Conservation (phyloP, 768 basidiomycete genomes). For the Boletus patriciae region DNA sequence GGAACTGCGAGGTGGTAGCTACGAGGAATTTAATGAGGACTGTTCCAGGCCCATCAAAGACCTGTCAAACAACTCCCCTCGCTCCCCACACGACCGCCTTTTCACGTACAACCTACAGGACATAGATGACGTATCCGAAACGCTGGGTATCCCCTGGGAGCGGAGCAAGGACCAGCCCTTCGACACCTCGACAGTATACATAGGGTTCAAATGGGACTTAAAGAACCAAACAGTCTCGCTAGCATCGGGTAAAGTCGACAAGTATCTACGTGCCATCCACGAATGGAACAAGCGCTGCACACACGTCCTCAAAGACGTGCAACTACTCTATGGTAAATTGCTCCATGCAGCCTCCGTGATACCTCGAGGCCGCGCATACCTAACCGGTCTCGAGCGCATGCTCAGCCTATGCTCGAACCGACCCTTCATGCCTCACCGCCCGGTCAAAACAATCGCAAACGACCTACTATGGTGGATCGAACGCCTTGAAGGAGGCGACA, state of each 20-base stretch:
- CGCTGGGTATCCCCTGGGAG: constrained; percentile 16
- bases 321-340: constrained; percentile 8
- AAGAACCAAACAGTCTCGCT: constrained; percentile 21
- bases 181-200: constrained; percentile 3
- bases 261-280: constrained; percentile 8
- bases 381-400: no score
- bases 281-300: background rate
- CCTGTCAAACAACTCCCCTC: no score
- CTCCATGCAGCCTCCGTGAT: background rate
- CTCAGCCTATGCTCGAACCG: no score
- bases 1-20: no score
- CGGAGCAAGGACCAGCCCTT: constrained; percentile 14
- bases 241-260: constrained; percentile 22
- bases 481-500: no score
- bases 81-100: no score
- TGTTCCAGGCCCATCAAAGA: no score
- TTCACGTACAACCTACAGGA: no score
- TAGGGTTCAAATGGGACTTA: constrained; percentile 40
- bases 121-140: no score
- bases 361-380: no score
- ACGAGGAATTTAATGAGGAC: no score
- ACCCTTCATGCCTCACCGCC: no score
- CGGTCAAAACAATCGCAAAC: rapidly evolving
- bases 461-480: constrained; percentile 1
- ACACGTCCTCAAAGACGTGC: constrained; percentile 6